Conservation (phyloP, 345 rosid genomes). For the Heritiera littoralis region DNA sequence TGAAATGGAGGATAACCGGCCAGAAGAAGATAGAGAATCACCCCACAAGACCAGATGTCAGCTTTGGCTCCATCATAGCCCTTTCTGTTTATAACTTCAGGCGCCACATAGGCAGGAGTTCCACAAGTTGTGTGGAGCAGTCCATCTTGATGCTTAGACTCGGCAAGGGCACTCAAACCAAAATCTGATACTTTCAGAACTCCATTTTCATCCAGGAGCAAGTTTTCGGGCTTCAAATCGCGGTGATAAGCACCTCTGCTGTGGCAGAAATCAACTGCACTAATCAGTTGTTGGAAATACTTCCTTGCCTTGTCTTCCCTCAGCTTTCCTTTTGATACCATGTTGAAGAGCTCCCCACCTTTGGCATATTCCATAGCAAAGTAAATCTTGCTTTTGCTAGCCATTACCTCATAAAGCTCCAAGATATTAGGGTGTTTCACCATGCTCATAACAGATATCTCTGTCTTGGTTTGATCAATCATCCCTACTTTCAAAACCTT, state of each 20-base stretch:
- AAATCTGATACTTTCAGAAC: slow-evolving; percentile 30
- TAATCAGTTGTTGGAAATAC: slow-evolving; percentile 30
- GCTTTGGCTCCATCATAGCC: slow-evolving; percentile 22
- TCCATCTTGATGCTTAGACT: slow-evolving; percentile 31
- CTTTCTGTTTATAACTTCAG: slow-evolving; percentile 19
- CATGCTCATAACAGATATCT: slow-evolving; percentile 34
- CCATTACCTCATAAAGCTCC: slow-evolving; percentile 37
- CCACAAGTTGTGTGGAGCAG: slow-evolving; percentile 33
- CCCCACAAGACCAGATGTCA: slow-evolving; percentile 22
- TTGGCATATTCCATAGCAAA: slow-evolving; percentile 34
- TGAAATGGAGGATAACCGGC: slow-evolving; percentile 22
- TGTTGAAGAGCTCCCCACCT: slow-evolving; percentile 37
- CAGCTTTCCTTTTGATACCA: slow-evolving; percentile 32
- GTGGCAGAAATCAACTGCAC: slow-evolving; percentile 33
- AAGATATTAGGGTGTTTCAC: slow-evolving; percentile 33
- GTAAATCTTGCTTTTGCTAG: slow-evolving; percentile 33
- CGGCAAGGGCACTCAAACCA: slow-evolving; percentile 31
- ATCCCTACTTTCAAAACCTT: slow-evolving; percentile 33
- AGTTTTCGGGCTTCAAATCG: slow-evolving; percentile 35
- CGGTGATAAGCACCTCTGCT: slow-evolving; percentile 35
- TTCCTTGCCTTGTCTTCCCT: slow-evolving; percentile 31
- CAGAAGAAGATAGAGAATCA: slow-evolving; percentile 17
- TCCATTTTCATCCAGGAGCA: slow-evolving; percentile 31
- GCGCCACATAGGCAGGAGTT: slow-evolving; percentile 23
- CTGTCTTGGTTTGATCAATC: slow-evolving; percentile 33